Percentiles rank a stretch among this genome's conserved stretches.
These are phyloP conservation scores for Colletotrichum sp. DNA, from an alignment of 2,329 filamentous ascomycete species.

Conservation along the genomic window DNA sequence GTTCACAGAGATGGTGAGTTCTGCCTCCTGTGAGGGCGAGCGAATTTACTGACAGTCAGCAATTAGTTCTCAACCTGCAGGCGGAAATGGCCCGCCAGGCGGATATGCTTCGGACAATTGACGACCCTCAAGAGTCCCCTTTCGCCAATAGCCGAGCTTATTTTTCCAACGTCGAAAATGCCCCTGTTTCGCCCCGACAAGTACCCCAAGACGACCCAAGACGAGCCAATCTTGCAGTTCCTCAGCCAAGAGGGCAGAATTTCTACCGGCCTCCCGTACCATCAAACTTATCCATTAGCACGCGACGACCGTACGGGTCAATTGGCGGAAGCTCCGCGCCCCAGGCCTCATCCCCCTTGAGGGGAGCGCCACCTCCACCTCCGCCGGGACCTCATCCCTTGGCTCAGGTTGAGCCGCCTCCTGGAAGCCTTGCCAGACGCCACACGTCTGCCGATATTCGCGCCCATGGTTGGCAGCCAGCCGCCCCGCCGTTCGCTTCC, in stretches of 20 bases:
- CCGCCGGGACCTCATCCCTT: conserved; percentile 70
- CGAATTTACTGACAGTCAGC: background rate
- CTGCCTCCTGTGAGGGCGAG: background rate
- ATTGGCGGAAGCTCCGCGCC: conserved; percentile 73
- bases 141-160: conserved; percentile 70
- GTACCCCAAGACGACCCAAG: conserved; percentile 84
- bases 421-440: conserved; percentile 76
- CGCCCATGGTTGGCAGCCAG: conserved; percentile 78
- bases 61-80: conserved; percentile 60
- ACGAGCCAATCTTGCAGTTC: conserved; percentile 70
- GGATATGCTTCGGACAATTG: conserved; percentile 60
- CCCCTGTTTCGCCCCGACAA: conserved; percentile 87
- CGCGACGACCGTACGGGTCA: conserved; percentile 83
- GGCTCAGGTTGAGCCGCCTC: conserved; percentile 65
- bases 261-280: conserved; percentile 81
- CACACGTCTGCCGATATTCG: conserved; percentile 97
- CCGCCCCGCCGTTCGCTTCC: conserved; percentile 55
- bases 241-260: conserved; percentile 60
- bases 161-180: conserved; percentile 72
- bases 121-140: conserved; percentile 71
- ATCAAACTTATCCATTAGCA: conserved; percentile 79
- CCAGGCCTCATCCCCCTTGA: conserved; percentile 76
- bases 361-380: conserved; percentile 69
- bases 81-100: conserved; percentile 66
- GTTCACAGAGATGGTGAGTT: conserved; percentile 82